Percentiles rank a stretch among this genome's conserved stretches.
These are phyloP conservation scores for Paraphaeosphaeria sporulosa DNA, from an alignment of 2,329 filamentous ascomycete species.

Conservation along the genomic window DNA sequence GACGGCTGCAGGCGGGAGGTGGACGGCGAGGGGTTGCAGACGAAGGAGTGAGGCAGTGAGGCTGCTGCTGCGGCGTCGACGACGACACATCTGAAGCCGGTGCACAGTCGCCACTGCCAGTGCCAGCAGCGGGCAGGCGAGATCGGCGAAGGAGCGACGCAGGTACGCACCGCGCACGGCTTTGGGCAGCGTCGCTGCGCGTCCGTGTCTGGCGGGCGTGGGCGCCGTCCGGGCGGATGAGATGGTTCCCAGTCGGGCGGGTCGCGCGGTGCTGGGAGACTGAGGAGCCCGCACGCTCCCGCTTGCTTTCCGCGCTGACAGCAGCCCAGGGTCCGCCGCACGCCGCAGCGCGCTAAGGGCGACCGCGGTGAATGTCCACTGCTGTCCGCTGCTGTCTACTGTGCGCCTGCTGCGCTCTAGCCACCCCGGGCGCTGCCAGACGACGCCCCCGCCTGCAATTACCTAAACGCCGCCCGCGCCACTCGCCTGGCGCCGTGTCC, in stretches of 20 bases:
- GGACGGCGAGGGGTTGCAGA: not conserved
- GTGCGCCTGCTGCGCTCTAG: not conserved
- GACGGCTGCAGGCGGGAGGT: not conserved
- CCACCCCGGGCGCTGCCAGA: slow-evolving; percentile 1
- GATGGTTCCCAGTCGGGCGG: slow-evolving; percentile 8
- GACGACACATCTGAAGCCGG: too few species aligned
- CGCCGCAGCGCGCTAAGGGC: not conserved
- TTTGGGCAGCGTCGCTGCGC: not conserved
- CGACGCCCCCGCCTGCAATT: slow-evolving; percentile 10
- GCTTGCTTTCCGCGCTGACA: not conserved
- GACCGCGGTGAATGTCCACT: not conserved
- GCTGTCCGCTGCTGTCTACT: too few species aligned
- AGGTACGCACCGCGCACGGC: not conserved
- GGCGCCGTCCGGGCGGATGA: slow-evolving; percentile 6
- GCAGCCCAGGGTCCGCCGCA: not conserved
- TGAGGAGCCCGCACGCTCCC: slow-evolving; percentile 6
- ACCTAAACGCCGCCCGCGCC: slow-evolving; percentile 16
- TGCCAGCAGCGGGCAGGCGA: too few species aligned
- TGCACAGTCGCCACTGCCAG: not conserved
- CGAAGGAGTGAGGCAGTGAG: not conserved
- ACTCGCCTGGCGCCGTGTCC: slow-evolving; percentile 10
- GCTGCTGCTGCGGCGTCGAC: not conserved
- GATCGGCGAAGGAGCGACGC: not conserved
- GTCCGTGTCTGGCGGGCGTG: too few species aligned
- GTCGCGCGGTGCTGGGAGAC: not conserved